Evolutionary conservation across 73 alveolate species (phyloP), one percentile per base, ranked within the genome.

Genomic region (Paramecium biaurelia): DNA sequence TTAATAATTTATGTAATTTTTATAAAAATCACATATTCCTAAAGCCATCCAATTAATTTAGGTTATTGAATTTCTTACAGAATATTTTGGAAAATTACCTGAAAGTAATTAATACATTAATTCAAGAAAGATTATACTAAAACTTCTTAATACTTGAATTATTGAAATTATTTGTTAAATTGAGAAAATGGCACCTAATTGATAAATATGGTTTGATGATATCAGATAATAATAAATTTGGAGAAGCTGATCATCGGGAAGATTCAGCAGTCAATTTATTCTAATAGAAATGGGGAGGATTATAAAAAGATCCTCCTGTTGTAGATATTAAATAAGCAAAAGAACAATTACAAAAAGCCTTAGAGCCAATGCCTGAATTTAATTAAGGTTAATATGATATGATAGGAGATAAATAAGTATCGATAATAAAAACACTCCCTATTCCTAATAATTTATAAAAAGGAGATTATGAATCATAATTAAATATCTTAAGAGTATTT

Each of bases 71-170:
- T 45, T 79, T 18, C 18, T 79, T 7, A 23, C 72, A 43, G 90
- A 79, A 45, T 43, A 79, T 45, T 23, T 47, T 14, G 76, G 57
- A 10, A 79, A 79, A 79, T 18, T 23, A 8, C 20, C 90, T 12
- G 74, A 79, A 11, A 79, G 90, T 79, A 79, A 42, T 79, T 67
- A 23, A 23, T 67, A 67, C 41, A 67, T 67, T 34, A 32, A 67
- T 14, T 67, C 47, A 67, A 67, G 85, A 67, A 67, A 67, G 85
- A 32, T 12, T 67, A 20, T 67, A 67, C 28, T 28, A 34, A 67
- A 12, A 28, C 21, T 67, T 67, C 7, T n/a, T 67, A 34, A 67
- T 67, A 24, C 47, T 67, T 67, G 85, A 67, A 24, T 14, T 67
- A 1, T 28, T 28, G 23, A 67, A 67, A 67, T 67, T 67, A 15